Evolutionary conservation across 495 filamentous ascomycete genomes (phyloP).

Genomic region (Neurospora terricola): DNA sequence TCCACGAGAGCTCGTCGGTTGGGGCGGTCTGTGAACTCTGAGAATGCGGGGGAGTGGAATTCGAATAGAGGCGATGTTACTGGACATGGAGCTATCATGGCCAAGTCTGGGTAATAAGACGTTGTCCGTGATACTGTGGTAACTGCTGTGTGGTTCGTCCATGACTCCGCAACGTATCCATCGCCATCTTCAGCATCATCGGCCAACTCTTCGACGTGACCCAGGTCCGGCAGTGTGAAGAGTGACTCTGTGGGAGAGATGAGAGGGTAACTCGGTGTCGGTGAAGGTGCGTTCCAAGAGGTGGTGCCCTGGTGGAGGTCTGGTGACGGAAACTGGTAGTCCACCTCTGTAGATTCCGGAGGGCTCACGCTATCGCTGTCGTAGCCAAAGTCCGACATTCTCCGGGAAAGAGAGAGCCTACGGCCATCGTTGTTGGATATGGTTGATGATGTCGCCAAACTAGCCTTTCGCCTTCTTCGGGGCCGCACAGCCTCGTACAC

Average conservation of each 20-base stretch:
- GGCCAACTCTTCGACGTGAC: not conserved
- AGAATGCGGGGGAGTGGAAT: slow-evolving; percentile 41
- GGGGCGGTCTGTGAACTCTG: slow-evolving; percentile 43
- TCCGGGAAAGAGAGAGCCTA: slow-evolving; percentile 4
- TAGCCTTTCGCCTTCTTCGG: slow-evolving; percentile 42
- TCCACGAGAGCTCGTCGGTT: slow-evolving; percentile 48
- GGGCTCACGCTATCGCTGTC: slow-evolving; percentile 5
- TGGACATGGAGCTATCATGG: slow-evolving; percentile 38
- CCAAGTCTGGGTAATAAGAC: slow-evolving; percentile 26
- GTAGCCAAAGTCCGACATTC: slow-evolving; percentile 13
- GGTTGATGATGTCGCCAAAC: slow-evolving; percentile 8
- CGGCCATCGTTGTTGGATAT: not conserved
- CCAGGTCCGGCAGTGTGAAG: not conserved
- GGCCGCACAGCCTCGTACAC: slow-evolving; percentile 48
- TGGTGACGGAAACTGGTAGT: not conserved
- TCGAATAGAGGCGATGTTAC: slow-evolving; percentile 38
- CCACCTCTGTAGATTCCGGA: slow-evolving; percentile 3
- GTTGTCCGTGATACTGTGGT: slow-evolving; percentile 11
- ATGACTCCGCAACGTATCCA: not conserved
- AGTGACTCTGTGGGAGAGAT: not conserved
- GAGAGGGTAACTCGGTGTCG: not conserved
- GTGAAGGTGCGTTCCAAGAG: not conserved
- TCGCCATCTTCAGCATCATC: not conserved
- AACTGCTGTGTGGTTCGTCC: not conserved
- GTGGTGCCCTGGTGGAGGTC: not conserved